Conservation (phyloP, 129 eudicot species). For the Heracleum sosnowskyi region DNA sequence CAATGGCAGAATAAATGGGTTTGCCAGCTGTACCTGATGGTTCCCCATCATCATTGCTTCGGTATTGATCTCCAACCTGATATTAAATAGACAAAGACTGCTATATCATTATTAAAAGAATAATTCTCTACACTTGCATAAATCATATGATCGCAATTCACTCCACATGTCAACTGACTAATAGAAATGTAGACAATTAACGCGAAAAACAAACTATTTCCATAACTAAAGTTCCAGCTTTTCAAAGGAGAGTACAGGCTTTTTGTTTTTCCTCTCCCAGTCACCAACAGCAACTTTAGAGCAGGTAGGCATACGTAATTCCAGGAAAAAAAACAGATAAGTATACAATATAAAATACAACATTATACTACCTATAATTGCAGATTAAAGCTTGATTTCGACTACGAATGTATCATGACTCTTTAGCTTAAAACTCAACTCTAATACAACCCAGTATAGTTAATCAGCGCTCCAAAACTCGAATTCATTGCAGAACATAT, state of each 20-base stretch:
- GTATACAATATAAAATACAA: too few species aligned
- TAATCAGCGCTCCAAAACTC: neutral
- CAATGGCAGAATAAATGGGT: slow-evolving; percentile 86
- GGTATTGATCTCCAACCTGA: slow-evolving; percentile 80
- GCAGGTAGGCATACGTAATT: too few species aligned
- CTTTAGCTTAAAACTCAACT: neutral
- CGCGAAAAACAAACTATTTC: too few species aligned
- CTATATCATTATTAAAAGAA: neutral
- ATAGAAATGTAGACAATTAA: neutral
- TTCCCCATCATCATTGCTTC: slow-evolving; percentile 95
- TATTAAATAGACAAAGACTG: neutral
- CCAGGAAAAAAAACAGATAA: too few species aligned
- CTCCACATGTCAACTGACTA: neutral
- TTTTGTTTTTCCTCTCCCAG: too few species aligned
- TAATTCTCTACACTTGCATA: neutral
- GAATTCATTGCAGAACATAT: too few species aligned
- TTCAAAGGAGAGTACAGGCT: neutral
- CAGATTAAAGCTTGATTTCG: neutral
- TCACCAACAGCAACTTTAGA: neutral
- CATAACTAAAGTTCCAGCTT: too few species aligned
- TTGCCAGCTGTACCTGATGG: slow-evolving; percentile 99
- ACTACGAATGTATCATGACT: neutral
- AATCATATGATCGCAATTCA: neutral
- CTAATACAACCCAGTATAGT: neutral
- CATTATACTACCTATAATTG: too few species aligned